Conservation (phyloP, 805 yeast genomes). For the Lipomyces mesembrius region DNA sequence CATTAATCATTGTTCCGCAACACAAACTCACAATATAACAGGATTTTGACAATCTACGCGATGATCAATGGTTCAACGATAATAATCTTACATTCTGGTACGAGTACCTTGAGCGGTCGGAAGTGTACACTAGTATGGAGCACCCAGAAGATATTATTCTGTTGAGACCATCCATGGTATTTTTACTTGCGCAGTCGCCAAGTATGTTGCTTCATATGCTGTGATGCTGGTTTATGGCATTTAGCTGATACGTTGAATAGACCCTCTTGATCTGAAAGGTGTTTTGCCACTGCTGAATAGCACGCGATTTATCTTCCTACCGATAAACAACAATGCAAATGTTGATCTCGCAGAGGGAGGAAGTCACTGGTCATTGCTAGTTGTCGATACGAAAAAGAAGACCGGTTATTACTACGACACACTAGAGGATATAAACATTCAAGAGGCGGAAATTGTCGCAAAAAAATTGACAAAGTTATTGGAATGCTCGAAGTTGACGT, state of each 20-base stretch:
- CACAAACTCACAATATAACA: background rate
- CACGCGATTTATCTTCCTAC: constrained; percentile 63
- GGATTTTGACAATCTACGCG: constrained; percentile 61
- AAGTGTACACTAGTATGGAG: background rate
- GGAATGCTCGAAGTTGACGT: background rate
- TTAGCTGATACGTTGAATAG: constrained; percentile 20
- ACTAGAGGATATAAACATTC: constrained; percentile 52
- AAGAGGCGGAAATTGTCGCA: constrained; percentile 46
- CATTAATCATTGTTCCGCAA: background rate
- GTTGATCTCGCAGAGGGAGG: constrained; percentile 66
- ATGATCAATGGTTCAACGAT: constrained; percentile 77
- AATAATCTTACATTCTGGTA: constrained; percentile 67
- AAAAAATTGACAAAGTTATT: constrained; percentile 43
- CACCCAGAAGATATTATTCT: constrained; percentile 38
- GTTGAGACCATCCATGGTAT: constrained; percentile 66
- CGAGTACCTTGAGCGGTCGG: constrained; percentile 55
- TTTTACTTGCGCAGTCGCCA: constrained; percentile 55
- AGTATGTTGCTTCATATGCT: constrained; percentile 17
- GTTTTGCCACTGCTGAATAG: constrained; percentile 54
- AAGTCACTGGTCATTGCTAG: constrained; percentile 74
- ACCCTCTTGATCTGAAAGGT: constrained; percentile 50
- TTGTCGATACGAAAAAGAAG: constrained; percentile 55
- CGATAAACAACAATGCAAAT: constrained; percentile 69
- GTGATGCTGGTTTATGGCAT: background rate
- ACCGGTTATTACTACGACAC: constrained; percentile 65